Conservation (phyloP, 1,284 basidiomycete species). For the Trametes versicolor region DNA sequence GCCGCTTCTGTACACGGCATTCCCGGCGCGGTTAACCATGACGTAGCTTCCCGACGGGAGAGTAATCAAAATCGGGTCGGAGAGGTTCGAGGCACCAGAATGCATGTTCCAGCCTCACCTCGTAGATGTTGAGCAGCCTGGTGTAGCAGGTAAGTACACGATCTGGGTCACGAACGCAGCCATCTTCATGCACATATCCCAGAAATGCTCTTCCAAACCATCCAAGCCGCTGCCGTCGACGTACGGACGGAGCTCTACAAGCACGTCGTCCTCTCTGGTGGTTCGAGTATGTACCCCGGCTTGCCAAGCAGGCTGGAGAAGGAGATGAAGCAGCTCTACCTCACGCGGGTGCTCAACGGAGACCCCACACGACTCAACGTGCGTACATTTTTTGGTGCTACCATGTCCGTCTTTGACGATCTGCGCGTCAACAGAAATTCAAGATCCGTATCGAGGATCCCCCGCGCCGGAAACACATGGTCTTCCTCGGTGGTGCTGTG, state of each 20-base stretch:
- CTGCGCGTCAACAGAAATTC: slow-evolving; percentile 82
- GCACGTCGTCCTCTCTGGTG: slow-evolving; percentile 97
- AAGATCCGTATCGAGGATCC: slow-evolving; percentile 99
- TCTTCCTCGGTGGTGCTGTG: slow-evolving; percentile 97
- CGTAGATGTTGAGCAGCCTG: slow-evolving; percentile 97
- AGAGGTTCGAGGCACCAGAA: slow-evolving; percentile 99
- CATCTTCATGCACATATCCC: slow-evolving; percentile 1
- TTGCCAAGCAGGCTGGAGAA: slow-evolving; percentile 97
- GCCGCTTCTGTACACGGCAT: slow-evolving; percentile 24
- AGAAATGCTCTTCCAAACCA: slow-evolving; percentile 98
- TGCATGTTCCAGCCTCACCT: slow-evolving; percentile 99
- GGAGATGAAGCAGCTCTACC: slow-evolving; percentile 99
- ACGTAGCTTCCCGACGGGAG: slow-evolving; percentile 93
- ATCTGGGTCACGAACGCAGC: neutral
- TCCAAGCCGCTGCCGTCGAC: slow-evolving; percentile 93
- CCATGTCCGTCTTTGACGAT: neutral
- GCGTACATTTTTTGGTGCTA: slow-evolving; percentile 45
- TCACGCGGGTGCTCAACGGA: slow-evolving; percentile 89
- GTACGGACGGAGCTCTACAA: slow-evolving; percentile 95
- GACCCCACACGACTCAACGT: slow-evolving; percentile 90
- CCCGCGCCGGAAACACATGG: slow-evolving; percentile 98
- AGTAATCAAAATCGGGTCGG: slow-evolving; percentile 96
- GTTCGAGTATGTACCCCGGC: slow-evolving; percentile 99
- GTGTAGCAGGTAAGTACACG: slow-evolving; percentile 79
- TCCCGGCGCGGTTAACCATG: neutral